These are phyloP conservation scores for Sanghuangporus weigelae DNA, from an alignment of 1,284 basidiomycete genomes.

Conservation along the genomic window DNA sequence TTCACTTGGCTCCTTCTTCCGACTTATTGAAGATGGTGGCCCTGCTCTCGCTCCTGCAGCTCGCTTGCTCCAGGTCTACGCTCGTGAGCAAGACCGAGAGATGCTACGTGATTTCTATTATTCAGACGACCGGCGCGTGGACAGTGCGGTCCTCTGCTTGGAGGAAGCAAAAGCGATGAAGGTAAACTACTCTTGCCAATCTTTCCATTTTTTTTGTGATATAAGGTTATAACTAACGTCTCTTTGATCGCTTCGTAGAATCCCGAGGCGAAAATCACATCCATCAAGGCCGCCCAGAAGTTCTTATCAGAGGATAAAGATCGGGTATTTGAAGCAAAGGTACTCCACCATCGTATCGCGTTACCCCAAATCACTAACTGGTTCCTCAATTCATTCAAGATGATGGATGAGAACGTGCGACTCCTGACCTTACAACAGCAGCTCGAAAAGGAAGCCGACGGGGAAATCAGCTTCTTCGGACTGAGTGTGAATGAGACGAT, in stretches of 20 bases:
- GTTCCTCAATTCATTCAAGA: constrained; percentile 39
- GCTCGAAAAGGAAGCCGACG: constrained; percentile 81
- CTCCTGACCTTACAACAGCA: constrained; percentile 80
- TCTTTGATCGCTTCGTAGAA: constrained; percentile 43
- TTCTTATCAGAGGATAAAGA: constrained; percentile 96
- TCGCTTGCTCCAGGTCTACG: constrained; percentile 81
- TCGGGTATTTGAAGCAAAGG: constrained; percentile 85
- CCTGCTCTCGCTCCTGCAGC: constrained; percentile 67
- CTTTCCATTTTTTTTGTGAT: neutral
- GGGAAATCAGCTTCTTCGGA: constrained; percentile 73
- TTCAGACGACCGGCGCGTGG: constrained; percentile 92
- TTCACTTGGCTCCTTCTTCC: constrained; percentile 90
- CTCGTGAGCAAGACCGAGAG: constrained; percentile 83
- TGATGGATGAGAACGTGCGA: constrained; percentile 82
- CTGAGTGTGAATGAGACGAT: constrained; percentile 83
- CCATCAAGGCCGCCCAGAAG: constrained; percentile 81
- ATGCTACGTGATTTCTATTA: constrained; percentile 97
- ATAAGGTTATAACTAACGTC: neutral
- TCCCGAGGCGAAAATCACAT: constrained; percentile 60
- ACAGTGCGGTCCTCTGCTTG: constrained; percentile 82
- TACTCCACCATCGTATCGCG: constrained; percentile 26
- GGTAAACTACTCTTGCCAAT: constrained; percentile 34
- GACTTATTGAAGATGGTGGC: constrained; percentile 87
- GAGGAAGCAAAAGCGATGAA: constrained; percentile 70
- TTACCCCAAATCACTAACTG: constrained; percentile 4